Conservation (phyloP, 208 protist species). For the Acanthamoeba castellanii region DNA sequence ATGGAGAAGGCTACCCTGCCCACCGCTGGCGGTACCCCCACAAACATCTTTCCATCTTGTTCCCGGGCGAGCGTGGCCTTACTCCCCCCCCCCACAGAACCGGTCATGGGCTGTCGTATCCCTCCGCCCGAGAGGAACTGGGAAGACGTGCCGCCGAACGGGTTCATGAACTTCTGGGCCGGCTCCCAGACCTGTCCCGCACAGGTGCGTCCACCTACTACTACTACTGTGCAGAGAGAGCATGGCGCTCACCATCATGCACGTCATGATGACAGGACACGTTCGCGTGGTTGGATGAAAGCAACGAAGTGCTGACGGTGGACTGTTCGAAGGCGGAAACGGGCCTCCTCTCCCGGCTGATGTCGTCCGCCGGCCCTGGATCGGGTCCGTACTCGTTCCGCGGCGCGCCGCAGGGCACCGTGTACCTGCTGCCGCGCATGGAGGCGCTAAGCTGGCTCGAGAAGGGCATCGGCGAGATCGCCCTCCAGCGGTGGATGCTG, state of each 20-base stretch:
- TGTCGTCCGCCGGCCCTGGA: neutral
- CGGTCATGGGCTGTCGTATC: conserved; percentile 14
- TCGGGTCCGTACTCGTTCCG: neutral
- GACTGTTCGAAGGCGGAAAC: neutral
- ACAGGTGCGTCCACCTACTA: neutral
- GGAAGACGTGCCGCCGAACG: conserved; percentile 42
- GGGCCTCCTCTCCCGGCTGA: neutral
- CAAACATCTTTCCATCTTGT: neutral
- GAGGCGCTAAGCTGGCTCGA: conserved; percentile 18
- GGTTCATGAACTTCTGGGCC: conserved; percentile 63
- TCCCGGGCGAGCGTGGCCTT: neutral
- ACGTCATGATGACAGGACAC: neutral
- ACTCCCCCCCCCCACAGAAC: neutral
- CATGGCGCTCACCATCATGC: neutral
- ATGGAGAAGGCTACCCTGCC: conserved; percentile 14
- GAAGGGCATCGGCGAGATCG: conserved; percentile 60
- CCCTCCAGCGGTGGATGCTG: conserved; percentile 56
- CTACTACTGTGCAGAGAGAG: no score
- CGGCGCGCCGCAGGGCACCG: neutral
- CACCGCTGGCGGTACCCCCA: neutral
- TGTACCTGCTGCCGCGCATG: conserved; percentile 36
- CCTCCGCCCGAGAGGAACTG: neutral
- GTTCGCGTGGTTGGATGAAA: conserved; percentile 47
- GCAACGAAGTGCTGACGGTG: neutral
- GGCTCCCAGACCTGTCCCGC: conserved; percentile 14